Conservation (phyloP, 2,329 filamentous ascomycete species). For the Claviceps sorghi region DNA sequence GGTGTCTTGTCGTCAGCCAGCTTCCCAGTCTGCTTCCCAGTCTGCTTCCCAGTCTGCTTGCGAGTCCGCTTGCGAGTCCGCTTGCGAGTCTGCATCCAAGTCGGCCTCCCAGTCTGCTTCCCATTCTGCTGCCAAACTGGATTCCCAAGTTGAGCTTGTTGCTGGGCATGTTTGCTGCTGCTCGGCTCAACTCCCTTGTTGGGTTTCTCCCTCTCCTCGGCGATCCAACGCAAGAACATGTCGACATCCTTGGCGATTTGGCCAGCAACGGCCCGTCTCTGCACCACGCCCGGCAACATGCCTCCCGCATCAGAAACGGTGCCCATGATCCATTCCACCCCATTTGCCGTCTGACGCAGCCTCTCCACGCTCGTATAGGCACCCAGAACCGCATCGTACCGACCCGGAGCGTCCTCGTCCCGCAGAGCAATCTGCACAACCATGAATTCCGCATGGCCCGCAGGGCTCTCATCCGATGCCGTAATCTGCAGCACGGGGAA, state of each 20-base stretch:
- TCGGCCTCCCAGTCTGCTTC: neutral
- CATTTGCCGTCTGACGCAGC: slow-evolving; percentile 29
- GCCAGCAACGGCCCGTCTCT: slow-evolving; percentile 47
- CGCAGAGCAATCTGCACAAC: slow-evolving; percentile 39
- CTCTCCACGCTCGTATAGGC: slow-evolving; percentile 53
- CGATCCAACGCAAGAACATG: slow-evolving; percentile 50
- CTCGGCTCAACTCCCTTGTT: neutral
- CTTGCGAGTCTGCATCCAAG: neutral
- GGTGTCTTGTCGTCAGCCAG: too few species aligned
- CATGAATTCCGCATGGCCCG: slow-evolving; percentile 30
- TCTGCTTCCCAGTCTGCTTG: neutral
- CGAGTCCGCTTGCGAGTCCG: neutral
- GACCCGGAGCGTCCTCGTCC: slow-evolving; percentile 24
- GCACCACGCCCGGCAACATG: slow-evolving; percentile 48
- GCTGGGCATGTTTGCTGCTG: neutral
- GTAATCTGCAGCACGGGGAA: slow-evolving; percentile 55
- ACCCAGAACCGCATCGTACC: slow-evolving; percentile 35
- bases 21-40: neutral
- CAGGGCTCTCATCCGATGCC: slow-evolving; percentile 21
- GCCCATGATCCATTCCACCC: slow-evolving; percentile 62
- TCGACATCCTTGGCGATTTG: slow-evolving; percentile 58
- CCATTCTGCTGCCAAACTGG: too few species aligned
- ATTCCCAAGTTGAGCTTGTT: too few species aligned
- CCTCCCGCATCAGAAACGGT: slow-evolving; percentile 60
- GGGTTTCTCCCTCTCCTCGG: slow-evolving; percentile 24